These are phyloP conservation scores for Puccinellia tenuiflora DNA, from an alignment of 176 grass and related monocot genomes.

Conservation along the genomic window DNA sequence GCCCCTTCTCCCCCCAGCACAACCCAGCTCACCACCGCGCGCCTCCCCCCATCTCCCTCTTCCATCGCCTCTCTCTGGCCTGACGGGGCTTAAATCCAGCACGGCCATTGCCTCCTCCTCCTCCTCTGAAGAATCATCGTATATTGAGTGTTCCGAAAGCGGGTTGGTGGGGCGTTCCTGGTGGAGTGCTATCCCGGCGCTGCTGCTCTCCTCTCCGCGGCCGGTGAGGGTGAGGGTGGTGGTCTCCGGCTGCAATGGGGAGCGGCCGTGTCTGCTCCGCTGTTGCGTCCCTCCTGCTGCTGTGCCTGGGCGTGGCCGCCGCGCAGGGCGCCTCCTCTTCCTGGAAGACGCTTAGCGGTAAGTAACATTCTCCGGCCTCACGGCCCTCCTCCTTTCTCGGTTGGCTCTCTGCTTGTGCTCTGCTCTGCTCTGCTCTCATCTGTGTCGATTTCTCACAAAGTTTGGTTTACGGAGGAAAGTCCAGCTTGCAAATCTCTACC, in stretches of 20 bases:
- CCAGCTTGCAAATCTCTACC: background rate
- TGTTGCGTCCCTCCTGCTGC: constrained; percentile 13
- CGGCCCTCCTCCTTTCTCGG: background rate
- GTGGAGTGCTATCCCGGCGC: background rate
- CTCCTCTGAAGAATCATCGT: background rate
- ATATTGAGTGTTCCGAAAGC: background rate
- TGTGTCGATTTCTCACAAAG: background rate
- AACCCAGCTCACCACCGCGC: constrained; percentile 21
- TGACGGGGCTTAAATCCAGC: background rate
- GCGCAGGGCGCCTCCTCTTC: constrained; percentile 33
- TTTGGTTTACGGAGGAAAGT: background rate
- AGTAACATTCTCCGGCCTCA: background rate
- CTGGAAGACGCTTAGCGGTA: constrained; percentile 58
- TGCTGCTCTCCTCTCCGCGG: background rate
- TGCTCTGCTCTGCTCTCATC: background rate
- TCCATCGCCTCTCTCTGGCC: background rate
- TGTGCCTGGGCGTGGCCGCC: constrained; percentile 21
- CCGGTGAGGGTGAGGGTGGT: background rate
- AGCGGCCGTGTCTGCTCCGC: constrained; percentile 24
- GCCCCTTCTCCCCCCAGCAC: background rate
- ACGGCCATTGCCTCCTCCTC: background rate
- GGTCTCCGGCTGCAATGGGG: constrained; percentile 34
- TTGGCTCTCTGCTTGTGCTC: background rate
- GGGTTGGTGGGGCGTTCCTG: background rate
- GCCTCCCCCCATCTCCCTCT: background rate